These are phyloP conservation scores for Coniochaeta hoffmannii DNA, from an alignment of 2,329 filamentous ascomycete genomes.

Conservation along the genomic window DNA sequence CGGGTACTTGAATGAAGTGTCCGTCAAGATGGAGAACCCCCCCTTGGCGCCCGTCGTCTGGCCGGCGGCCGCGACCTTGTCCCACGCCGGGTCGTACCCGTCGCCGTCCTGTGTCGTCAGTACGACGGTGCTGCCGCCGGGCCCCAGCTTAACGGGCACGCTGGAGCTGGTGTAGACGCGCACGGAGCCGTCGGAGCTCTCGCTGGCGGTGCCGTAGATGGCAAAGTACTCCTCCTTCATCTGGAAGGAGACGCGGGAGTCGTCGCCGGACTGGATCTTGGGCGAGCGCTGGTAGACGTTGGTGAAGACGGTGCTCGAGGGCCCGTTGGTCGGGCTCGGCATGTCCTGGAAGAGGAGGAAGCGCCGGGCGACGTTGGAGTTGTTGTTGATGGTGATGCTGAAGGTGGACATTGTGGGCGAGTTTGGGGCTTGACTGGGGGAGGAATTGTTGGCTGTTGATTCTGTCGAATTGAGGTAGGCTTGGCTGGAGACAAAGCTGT, in stretches of 20 bases:
- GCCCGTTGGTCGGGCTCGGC: conserved; percentile 1
- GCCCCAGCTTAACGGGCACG: conserved; percentile 1
- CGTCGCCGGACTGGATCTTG: conserved; percentile 1
- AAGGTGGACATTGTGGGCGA: conserved; percentile 1
- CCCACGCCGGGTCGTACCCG: not conserved
- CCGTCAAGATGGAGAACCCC: not conserved
- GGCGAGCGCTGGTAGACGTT: conserved; percentile 3
- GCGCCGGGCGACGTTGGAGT: not conserved
- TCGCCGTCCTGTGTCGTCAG: not conserved
- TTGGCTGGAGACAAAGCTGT: not conserved
- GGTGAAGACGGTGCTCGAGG: not conserved
- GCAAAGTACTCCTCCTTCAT: conserved; percentile 2
- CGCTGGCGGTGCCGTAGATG: conserved; percentile 5
- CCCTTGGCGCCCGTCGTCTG: not conserved
- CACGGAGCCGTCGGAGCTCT: conserved; percentile 12
- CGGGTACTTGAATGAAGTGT: not conserved
- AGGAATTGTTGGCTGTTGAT: not conserved
- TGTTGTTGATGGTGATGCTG: conserved; percentile 4
- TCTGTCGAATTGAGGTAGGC: not conserved
- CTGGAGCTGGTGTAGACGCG: conserved; percentile 11
- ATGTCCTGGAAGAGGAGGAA: conserved; percentile 4
- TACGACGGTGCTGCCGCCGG: not conserved
- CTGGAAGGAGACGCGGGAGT: conserved; percentile 1
- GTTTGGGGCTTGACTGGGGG: not conserved
- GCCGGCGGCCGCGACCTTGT: not conserved